Conservation (phyloP, 2,329 filamentous ascomycete genomes). For the Rhynchosporium graminicola region DNA sequence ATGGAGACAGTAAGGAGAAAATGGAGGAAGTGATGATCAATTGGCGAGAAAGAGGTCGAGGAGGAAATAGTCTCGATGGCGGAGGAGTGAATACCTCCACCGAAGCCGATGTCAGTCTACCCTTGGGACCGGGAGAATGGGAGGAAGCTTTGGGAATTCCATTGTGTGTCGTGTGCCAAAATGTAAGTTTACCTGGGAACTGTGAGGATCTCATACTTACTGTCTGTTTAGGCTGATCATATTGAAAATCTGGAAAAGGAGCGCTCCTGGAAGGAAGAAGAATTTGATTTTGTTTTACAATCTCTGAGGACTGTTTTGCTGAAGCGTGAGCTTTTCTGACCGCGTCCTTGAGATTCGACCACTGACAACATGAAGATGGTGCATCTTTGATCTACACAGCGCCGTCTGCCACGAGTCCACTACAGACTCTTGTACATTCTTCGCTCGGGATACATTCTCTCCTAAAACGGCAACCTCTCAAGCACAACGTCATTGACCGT, state of each 20-base stretch:
- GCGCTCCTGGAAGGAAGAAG: constrained; percentile 90
- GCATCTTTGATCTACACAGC: constrained; percentile 84
- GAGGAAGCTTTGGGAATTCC: constrained; percentile 85
- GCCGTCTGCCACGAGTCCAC: constrained; percentile 71
- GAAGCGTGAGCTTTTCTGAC: constrained; percentile 62
- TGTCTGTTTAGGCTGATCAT: constrained; percentile 26
- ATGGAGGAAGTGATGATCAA: constrained; percentile 84
- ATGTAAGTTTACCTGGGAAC: constrained; percentile 55
- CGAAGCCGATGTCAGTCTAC: constrained; percentile 70
- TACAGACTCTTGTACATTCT: constrained; percentile 80
- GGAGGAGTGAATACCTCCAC: constrained; percentile 56
- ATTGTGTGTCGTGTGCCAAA: constrained; percentile 93
- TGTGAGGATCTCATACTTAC: constrained; percentile 31
- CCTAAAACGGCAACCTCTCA: constrained; percentile 74
- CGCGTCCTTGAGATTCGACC: constrained; percentile 10
- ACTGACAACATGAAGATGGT: constrained; percentile 58
- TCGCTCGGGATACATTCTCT: constrained; percentile 84
- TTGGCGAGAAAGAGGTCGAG: constrained; percentile 76
- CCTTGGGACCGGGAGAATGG: constrained; percentile 88
- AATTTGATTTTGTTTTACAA: constrained; percentile 94
- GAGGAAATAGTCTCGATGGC: constrained; percentile 63
- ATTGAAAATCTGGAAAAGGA: constrained; percentile 86
- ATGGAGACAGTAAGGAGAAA: constrained; percentile 73
- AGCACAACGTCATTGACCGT: constrained; percentile 88
- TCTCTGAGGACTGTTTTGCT: constrained; percentile 87